Conservation (phyloP, 176 grass and related monocot species). For the Thinopyrum elongatum region DNA sequence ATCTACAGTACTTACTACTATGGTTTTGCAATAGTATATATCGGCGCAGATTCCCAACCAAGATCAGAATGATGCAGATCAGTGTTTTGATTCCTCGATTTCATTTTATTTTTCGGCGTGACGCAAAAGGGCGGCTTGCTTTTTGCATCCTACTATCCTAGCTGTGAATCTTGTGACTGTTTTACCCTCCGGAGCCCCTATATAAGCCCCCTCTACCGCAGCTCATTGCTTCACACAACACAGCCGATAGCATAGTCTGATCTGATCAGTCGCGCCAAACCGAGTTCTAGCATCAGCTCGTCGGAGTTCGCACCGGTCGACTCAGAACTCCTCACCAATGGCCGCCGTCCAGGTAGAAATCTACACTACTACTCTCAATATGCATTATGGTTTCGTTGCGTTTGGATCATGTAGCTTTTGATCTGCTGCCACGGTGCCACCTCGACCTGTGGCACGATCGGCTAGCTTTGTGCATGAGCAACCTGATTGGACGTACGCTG, state of each 20-base stretch:
- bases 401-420: neutral
- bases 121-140: neutral
- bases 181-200: conserved; percentile 30
- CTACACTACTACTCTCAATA: neutral
- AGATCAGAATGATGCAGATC: neutral
- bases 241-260: neutral
- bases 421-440: neutral
- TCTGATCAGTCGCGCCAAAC: neutral
- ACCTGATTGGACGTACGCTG: neutral
- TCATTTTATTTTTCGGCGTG: neutral
- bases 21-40: neutral
- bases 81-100: neutral
- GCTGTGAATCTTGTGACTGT: conserved; percentile 5
- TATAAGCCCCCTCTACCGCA: conserved; percentile 33
- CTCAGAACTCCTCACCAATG: conserved; percentile 38
- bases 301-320: neutral
- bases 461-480: neutral
- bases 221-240: conserved; percentile 27
- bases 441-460: neutral
- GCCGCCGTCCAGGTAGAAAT: conserved; percentile 61
- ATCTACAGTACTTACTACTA: too few species aligned
- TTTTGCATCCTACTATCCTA: conserved; percentile 6
- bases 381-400: neutral
- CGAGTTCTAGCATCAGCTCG: neutral
- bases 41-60: neutral